phyloP scores from a whole-genome alignment of 2,329 filamentous ascomycete species.

The Amylocarpus encephaloides region DNA sequence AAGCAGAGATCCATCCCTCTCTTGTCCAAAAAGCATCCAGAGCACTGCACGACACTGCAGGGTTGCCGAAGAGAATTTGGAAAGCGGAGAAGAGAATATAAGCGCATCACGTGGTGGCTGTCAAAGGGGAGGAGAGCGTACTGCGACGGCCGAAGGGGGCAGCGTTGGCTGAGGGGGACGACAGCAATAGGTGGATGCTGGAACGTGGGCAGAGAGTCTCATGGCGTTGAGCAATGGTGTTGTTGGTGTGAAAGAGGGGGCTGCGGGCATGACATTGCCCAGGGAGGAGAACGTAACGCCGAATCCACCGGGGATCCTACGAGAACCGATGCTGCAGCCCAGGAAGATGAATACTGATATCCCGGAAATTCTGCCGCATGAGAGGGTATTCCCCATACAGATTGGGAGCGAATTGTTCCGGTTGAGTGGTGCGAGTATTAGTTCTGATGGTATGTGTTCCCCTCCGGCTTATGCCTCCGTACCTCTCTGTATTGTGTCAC shows the following conservation, averaged over 20 bases:
- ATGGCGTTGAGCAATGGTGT: slow-evolving; percentile 7
- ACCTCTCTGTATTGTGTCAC: neutral
- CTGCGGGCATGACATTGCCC: slow-evolving; percentile 4
- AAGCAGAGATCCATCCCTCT: too few relatives aligned
- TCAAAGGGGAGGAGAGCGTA: neutral
- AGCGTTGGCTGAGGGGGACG: neutral
- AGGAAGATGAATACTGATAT: slow-evolving; percentile 29
- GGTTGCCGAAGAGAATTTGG: too few relatives aligned
- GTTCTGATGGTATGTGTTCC: slow-evolving; percentile 58
- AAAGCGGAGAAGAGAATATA: neutral
- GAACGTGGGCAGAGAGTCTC: neutral
- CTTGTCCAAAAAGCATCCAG: too few relatives aligned
- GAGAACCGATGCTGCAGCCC: slow-evolving; percentile 5
- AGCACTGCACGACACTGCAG: too few relatives aligned
- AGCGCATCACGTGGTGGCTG: neutral
- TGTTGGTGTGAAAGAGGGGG: slow-evolving; percentile 1
- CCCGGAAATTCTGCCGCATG: slow-evolving; percentile 33
- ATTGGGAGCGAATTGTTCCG: slow-evolving; percentile 64
- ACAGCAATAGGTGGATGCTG: neutral
- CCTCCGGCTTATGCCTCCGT: neutral
- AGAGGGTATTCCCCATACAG: slow-evolving; percentile 58
- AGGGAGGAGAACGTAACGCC: slow-evolving; percentile 6
- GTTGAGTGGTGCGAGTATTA: slow-evolving; percentile 62
- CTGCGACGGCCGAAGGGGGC: neutral
- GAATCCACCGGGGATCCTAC: slow-evolving; percentile 19